Base-by-base conservation (phyloP, 2,329 filamentous ascomycete species). In the Periglandula ipomoeae region DNA sequence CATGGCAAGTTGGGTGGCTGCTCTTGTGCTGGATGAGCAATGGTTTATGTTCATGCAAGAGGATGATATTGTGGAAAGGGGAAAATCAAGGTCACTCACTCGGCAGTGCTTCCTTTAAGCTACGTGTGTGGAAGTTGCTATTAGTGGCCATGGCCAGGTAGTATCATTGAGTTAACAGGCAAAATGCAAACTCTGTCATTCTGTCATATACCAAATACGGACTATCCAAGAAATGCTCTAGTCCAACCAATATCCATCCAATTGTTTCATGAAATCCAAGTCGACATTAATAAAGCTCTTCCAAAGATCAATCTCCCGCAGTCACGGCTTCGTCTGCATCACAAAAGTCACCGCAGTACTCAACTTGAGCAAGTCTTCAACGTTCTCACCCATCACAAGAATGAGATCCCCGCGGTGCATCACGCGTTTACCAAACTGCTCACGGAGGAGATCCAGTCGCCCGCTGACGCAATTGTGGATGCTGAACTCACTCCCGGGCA, bases 231-330 rank as follows among this genome's bases (percentile, higher is more conserved):
- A n/a, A n/a, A n/a, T n/a, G n/a, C n/a, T n/a, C 35, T 38, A 60
- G 19, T 62, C 56, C n/a, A 59, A 9, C 54, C 56, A 63, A 13
- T 45, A 51, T 1, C 46, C 13, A 19, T 60, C 57, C 26, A 61
- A 44, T 0, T 44, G 43, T 9, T 50, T 32, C 5, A 63, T 6
- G 34, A 62, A 51, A 1, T 49, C 54, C 27, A 59, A 20, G 6
- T 55, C 55, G 7, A 62, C 58, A 38, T 63, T 59, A 0, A 62
- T 47, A 23, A 61, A 63, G 27, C 59, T 62, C 57, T 61, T 61
- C 54, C 55, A 61, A 7, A 61, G 8, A 13, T 63, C 58, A 44
- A 62, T 41, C 9, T 63, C 59, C 1, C 55, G 52, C 11, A 60
- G 19, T 57, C 60, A 63, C 10, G 59, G 57, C 52, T 58, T 63